Base-by-base conservation (phyloP, 116 monocot genomes). In the Dioscorea cayenensis region DNA sequence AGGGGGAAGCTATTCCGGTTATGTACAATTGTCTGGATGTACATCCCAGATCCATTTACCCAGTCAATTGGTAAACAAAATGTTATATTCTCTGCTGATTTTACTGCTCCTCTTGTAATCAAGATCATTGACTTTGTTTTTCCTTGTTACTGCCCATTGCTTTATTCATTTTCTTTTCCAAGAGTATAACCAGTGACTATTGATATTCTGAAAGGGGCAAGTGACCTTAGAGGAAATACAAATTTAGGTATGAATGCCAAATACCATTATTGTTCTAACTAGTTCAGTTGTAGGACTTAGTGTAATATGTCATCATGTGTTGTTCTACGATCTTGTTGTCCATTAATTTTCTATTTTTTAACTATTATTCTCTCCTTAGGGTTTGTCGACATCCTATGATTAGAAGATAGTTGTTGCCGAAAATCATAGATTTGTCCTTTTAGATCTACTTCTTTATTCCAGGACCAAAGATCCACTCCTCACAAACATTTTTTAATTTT, bases 1-100 rank as follows among this genome's bases (percentile, higher is more conserved):
- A 35, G 88, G 88, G 48, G 82, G 86, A 48, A 71, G 64, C 68
- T 90, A 86, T 72, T 90, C 94, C 52, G 94, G 94, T 63, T 79
- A 76, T 37, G 64, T 94, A 74, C 80, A 90, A 63, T 84, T 94
- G 50, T 76, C 83, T 14, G 73, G 82, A 65, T 80, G 80, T 80
- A 28, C 77, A 69, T 66, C 75, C 20, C 72, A 28, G 67, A 66
- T 72, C 17, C 55, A 66, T 51, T 50, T 64, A 73, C 69, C 63
- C 22, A 25, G 27, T 55, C 69, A n/a, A 21, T 62, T 62, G 49
- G 68, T n/a, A 17, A 68, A 17, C 67, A 37, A 20, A 43, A 38
- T 68, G 23, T 17, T 68, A 20, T 4, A 50, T 68, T 38, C 68
- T 50, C 6, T 66, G 36, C 48, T 49, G 68, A 50, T 48, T 17